Percentiles rank a stretch among this genome's conserved stretches.
phyloP scores from a whole-genome alignment of 768 basidiomycete species.

The Tylopilus cervinicoccineus region DNA sequence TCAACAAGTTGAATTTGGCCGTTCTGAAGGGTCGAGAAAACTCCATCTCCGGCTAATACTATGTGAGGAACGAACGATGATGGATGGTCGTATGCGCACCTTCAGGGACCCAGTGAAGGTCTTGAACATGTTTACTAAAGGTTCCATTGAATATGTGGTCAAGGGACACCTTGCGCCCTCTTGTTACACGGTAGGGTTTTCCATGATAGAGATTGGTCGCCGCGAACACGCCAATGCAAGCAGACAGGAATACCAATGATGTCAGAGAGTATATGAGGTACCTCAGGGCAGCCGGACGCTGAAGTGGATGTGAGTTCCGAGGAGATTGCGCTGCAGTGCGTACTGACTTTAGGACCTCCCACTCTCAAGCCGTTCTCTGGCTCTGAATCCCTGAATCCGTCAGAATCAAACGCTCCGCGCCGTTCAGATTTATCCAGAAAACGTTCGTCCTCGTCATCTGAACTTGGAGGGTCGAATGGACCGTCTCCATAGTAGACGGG shows the following conservation, averaged over 20 bases:
- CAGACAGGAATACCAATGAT: conserved; percentile 57
- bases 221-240: conserved; percentile 71
- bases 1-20: conserved; percentile 77
- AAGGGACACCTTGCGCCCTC: conserved; percentile 69
- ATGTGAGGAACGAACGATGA: conserved; percentile 4
- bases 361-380: conserved; percentile 32
- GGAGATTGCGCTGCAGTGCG: background rate
- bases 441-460: conserved; percentile 62
- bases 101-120: conserved; percentile 86
- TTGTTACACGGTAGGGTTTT: conserved; percentile 46
- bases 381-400: conserved; percentile 20
- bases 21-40: conserved; percentile 64
- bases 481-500: conserved; percentile 69
- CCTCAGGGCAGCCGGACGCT: conserved; percentile 54
- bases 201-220: conserved; percentile 65
- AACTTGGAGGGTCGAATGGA: conserved; percentile 72
- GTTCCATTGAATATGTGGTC: conserved; percentile 94
- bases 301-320: conserved; percentile 6
- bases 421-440: conserved; percentile 45
- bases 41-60: conserved; percentile 83
- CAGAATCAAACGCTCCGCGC: background rate
- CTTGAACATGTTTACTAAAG: conserved; percentile 47
- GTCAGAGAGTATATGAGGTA: conserved; percentile 60
- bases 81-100: conserved; percentile 44
- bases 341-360: conserved; percentile 36